phyloP scores from a whole-genome alignment of 768 basidiomycete genomes.

The Candolleomyces aberdarensis region DNA sequence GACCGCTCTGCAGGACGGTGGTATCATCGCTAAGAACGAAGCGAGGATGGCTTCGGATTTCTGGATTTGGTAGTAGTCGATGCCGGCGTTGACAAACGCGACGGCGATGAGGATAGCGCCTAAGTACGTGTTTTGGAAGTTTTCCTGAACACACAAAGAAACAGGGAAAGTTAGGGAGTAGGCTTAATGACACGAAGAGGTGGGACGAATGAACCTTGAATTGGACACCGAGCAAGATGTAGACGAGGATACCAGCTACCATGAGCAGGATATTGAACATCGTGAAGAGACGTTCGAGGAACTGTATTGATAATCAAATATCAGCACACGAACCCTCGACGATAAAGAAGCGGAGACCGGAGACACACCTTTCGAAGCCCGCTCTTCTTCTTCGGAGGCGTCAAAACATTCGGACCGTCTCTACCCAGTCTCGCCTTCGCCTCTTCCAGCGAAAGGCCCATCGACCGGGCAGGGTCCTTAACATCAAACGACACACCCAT shows the following conservation, averaged over 20 bases:
- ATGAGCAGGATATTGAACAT: slow-evolving; percentile 70
- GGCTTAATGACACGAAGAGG: too few relatives aligned
- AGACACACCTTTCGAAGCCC: slow-evolving; percentile 54
- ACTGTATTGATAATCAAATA: slow-evolving; percentile 34
- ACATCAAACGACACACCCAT: slow-evolving; percentile 50
- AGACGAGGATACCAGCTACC: slow-evolving; percentile 62
- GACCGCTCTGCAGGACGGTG: slow-evolving; percentile 62
- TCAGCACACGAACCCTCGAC: not conserved
- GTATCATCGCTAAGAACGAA: slow-evolving; percentile 72
- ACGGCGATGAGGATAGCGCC: slow-evolving; percentile 67
- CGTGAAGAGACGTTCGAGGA: slow-evolving; percentile 58
- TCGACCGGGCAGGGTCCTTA: slow-evolving; percentile 48
- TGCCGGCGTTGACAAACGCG: slow-evolving; percentile 66
- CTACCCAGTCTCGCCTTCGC: slow-evolving; percentile 50
- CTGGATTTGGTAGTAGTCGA: slow-evolving; percentile 72
- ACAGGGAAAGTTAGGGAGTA: too few relatives aligned
- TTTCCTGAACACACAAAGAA: too few relatives aligned
- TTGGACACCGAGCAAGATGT: slow-evolving; percentile 59
- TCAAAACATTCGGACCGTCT: slow-evolving; percentile 61
- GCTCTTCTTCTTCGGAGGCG: slow-evolving; percentile 66
- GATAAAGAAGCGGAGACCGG: not conserved
- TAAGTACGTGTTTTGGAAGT: slow-evolving; percentile 65
- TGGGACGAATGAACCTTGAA: too few relatives aligned
- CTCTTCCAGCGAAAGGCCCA: slow-evolving; percentile 50
- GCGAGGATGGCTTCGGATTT: slow-evolving; percentile 73